These are phyloP conservation scores for Trichoderma asperellum DNA, from an alignment of 2,329 filamentous ascomycete genomes.

Conservation along the genomic window DNA sequence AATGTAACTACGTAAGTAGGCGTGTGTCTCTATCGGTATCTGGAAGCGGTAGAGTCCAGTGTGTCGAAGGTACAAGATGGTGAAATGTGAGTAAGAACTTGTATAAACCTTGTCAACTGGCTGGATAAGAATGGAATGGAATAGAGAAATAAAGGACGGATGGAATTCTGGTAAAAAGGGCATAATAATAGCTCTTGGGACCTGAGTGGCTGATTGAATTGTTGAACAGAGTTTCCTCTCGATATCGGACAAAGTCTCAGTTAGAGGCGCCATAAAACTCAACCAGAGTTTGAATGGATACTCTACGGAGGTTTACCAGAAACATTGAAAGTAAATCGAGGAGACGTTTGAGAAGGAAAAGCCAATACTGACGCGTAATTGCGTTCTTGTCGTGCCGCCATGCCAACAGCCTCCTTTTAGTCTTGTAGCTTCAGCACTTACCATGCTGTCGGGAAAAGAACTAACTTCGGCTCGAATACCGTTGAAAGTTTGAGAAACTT, in stretches of 20 bases:
- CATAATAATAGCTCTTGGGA: neutral
- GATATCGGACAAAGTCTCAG: neutral
- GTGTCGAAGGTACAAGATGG: neutral
- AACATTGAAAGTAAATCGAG: neutral
- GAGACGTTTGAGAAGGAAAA: neutral
- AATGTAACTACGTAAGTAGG: neutral
- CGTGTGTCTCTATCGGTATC: neutral
- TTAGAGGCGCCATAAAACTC: neutral
- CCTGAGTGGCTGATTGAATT: neutral
- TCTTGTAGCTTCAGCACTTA: neutral
- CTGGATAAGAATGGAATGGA: neutral
- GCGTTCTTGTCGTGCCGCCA: no score
- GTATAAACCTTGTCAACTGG: neutral
- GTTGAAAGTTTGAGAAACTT: fast-evolving
- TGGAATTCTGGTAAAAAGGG: neutral
- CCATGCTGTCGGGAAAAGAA: neutral
- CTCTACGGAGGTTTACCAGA: neutral
- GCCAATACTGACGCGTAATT: neutral
- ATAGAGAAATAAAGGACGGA: neutral
- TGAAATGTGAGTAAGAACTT: neutral
- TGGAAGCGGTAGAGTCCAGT: neutral
- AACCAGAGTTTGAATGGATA: neutral
- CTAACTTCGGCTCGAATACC: neutral
- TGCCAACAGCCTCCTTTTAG: neutral
- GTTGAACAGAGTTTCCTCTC: neutral